Percentiles rank a stretch among this genome's conserved stretches.
Conservation (phyloP, 352 stramenopile genomes). For the Phytophthora europaea region DNA sequence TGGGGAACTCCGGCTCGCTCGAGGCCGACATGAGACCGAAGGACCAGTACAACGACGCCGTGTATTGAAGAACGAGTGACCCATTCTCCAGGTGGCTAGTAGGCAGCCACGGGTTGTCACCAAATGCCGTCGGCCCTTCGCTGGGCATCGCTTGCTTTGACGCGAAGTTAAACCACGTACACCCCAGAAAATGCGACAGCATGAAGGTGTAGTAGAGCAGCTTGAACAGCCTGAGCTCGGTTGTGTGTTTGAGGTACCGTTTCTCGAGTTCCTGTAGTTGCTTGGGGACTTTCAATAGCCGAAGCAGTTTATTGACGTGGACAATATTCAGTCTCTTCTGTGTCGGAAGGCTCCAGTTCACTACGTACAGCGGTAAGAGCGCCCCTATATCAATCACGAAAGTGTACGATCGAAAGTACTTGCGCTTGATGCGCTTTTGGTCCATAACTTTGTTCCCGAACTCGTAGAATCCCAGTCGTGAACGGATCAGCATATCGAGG, state of each 20-base stretch:
- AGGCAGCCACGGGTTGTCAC: conserved; percentile 46
- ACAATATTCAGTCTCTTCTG: conserved; percentile 47
- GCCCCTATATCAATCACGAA: conserved; percentile 58
- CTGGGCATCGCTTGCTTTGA: conserved; percentile 37
- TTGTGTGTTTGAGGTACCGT: conserved; percentile 66
- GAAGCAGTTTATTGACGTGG: conserved; percentile 72
- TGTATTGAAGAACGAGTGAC: conserved; percentile 49
- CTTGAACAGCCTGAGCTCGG: conserved; percentile 72
- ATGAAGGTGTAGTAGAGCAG: conserved; percentile 80
- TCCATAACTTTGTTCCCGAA: conserved; percentile 78
- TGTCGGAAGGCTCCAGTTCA: conserved; percentile 49
- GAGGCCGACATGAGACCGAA: conserved; percentile 72
- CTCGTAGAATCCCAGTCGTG: conserved; percentile 61
- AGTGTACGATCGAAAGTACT: conserved; percentile 50
- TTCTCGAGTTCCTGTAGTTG: conserved; percentile 63
- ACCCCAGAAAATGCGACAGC: conserved; percentile 62
- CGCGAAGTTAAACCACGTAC: conserved; percentile 73
- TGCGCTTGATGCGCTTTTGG: conserved; percentile 29
- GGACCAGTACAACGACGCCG: conserved; percentile 67
- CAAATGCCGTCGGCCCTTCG: conserved; percentile 25
- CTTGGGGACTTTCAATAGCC: conserved; percentile 60
- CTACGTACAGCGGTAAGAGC: conserved; percentile 54
- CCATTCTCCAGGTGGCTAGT: conserved; percentile 36
- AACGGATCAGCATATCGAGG: conserved; percentile 61
- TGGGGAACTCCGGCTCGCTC: conserved; percentile 58